Evolutionary conservation across 257 asterid species (phyloP).

Genomic region (Fraxinus pennsylvanica): DNA sequence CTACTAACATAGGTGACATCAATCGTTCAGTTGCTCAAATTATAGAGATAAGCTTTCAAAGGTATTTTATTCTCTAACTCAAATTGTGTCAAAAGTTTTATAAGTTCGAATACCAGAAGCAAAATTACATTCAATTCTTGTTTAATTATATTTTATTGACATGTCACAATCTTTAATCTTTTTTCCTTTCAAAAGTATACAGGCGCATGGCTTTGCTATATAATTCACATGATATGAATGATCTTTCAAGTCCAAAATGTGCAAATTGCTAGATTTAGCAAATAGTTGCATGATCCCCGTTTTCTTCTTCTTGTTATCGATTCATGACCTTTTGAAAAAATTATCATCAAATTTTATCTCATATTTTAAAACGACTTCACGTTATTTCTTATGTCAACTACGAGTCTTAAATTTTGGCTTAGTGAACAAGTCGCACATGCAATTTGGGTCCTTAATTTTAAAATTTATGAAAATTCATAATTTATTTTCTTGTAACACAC

Average conservation of each 20-base stretch:
- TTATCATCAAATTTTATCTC: neutral
- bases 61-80: too few relatives aligned
- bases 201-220: neutral
- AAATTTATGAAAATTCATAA: too few relatives aligned
- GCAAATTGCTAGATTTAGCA: neutral
- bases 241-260: neutral
- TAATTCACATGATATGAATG: neutral
- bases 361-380: neutral
- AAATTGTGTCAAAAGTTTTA: too few relatives aligned
- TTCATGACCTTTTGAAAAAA: neutral
- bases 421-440: neutral
- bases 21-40: too few relatives aligned
- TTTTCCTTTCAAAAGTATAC: neutral
- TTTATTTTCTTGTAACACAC: slow-evolving; percentile 23
- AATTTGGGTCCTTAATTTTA: neutral
- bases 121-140: too few relatives aligned
- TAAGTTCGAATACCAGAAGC: too few relatives aligned
- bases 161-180: neutral
- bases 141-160: too few relatives aligned
- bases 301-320: too few relatives aligned
- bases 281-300: neutral
- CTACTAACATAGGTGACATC: too few relatives aligned
- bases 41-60: too few relatives aligned
- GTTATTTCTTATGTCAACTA: neutral
- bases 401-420: neutral